These are phyloP conservation scores for Verticillium nonalfalfae DNA, from an alignment of 2,329 filamentous ascomycete genomes.

Conservation along the genomic window DNA sequence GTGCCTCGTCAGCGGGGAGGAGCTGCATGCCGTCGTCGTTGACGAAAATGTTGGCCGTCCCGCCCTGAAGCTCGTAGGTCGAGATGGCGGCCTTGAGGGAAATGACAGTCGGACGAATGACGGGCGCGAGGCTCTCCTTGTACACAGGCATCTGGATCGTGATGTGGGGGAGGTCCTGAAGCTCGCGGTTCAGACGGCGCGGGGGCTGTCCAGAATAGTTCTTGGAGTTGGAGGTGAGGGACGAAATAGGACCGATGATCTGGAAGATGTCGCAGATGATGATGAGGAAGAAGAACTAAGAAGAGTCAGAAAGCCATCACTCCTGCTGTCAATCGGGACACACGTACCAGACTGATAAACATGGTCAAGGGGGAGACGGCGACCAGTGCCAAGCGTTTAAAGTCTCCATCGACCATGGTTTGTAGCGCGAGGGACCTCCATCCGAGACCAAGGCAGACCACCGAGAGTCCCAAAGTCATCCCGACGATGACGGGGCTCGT, in stretches of 20 bases:
- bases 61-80: slow-evolving; percentile 48
- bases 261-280: slow-evolving; percentile 32
- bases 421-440: slow-evolving; percentile 50
- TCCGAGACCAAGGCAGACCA: slow-evolving; percentile 49
- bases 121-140: slow-evolving; percentile 28
- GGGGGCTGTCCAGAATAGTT: slow-evolving; percentile 34
- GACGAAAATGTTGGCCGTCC: slow-evolving; percentile 60
- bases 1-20: slow-evolving; percentile 40
- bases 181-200: slow-evolving; percentile 20
- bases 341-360: slow-evolving; percentile 47
- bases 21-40: slow-evolving; percentile 65
- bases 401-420: slow-evolving; percentile 44
- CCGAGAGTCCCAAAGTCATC: slow-evolving; percentile 44
- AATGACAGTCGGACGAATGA: slow-evolving; percentile 42
- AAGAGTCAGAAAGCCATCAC: neutral
- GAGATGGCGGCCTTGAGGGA: slow-evolving; percentile 42
- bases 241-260: slow-evolving; percentile 41
- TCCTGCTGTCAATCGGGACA: no score
- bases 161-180: slow-evolving; percentile 29
- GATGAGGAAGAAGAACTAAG: slow-evolving; percentile 36
- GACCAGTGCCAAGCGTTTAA: slow-evolving; percentile 46
- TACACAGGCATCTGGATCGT: slow-evolving; percentile 41
- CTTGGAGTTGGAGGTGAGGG: slow-evolving; percentile 33
- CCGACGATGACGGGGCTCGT: slow-evolving; percentile 48
- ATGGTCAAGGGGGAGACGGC: slow-evolving; percentile 45